Conservation (phyloP, 352 stramenopile genomes). For the Globisporangium yorkense region DNA sequence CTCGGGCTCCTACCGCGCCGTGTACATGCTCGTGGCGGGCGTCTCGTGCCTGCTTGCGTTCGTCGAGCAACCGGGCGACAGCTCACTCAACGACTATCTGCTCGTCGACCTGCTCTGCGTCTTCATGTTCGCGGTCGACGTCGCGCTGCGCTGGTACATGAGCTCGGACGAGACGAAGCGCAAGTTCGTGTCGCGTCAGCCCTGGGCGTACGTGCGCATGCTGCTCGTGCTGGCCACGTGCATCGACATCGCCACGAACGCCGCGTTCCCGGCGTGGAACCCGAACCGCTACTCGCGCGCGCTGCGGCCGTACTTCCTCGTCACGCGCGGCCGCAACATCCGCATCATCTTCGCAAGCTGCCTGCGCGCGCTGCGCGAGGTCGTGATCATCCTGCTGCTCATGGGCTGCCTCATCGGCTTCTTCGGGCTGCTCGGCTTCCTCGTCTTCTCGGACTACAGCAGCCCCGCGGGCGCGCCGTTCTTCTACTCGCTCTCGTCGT, state of each 20-base stretch:
- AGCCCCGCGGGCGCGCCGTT: slow-evolving; percentile 40
- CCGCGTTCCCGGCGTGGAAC: slow-evolving; percentile 41
- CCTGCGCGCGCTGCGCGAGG: slow-evolving; percentile 62
- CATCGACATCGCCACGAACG: slow-evolving; percentile 43
- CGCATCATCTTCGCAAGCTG: slow-evolving; percentile 84
- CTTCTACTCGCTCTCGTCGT: slow-evolving; percentile 63
- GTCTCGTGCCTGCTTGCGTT: slow-evolving; percentile 66
- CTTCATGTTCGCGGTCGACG: slow-evolving; percentile 50
- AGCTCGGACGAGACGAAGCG: slow-evolving; percentile 74
- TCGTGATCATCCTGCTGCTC: slow-evolving; percentile 62
- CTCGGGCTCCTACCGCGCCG: slow-evolving; percentile 53
- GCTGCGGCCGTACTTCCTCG: slow-evolving; percentile 75
- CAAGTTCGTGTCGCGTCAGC: slow-evolving; percentile 69
- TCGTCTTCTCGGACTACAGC: slow-evolving; percentile 73
- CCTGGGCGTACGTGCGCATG: slow-evolving; percentile 66
- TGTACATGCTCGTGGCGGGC: slow-evolving; percentile 68
- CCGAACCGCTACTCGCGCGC: slow-evolving; percentile 63
- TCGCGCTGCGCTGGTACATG: slow-evolving; percentile 79
- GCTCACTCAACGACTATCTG: slow-evolving; percentile 45
- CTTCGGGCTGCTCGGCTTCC: slow-evolving; percentile 69
- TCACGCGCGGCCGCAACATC: slow-evolving; percentile 70
- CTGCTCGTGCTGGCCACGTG: slow-evolving; percentile 47
- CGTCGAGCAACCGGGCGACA: slow-evolving; percentile 38
- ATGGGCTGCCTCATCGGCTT: slow-evolving; percentile 75
- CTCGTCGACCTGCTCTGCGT: slow-evolving; percentile 62